Evolutionary conservation across 2,329 filamentous ascomycete species (phyloP), one percentile per base, ranked within the genome.

Genomic region (Botrytis galanthina): DNA sequence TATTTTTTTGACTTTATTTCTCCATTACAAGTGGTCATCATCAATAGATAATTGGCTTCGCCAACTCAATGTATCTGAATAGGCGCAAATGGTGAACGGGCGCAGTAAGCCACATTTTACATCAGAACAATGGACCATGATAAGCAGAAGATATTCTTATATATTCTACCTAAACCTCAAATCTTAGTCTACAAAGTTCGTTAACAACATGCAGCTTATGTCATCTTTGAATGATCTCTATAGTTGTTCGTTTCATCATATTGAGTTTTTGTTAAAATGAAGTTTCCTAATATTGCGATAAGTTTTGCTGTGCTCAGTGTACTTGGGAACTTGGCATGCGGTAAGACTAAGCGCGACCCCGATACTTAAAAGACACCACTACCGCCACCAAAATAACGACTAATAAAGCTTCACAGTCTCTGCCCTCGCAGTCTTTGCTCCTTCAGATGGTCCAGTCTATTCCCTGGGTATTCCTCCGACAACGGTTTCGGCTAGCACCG

Each of bases 401-500:
- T 37, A 51, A 67, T 26, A 39, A 39, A 39, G 3, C 22, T 37
- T 51, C 29, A 37, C 35, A 71, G 69, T 62, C 8, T 51, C 70
- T 29, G 60, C 62, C 6, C 29, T 67, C 18, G 35, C 61, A 48
- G 44, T 48, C 4, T 67, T 48, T 44, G 39, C 70, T 26, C 60
- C 42, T 14, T 62, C 39, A 8, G 8, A n/a, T 22, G 77, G 75
- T 8, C 76, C 76, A 54, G 74, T 71, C 18, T 80, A 78, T 75
- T 71, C 68, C 12, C 62, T 80, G 46, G 78, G 75, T 5, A 73
- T 80, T 29, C 75, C 79, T 3, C 22, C 62, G 22, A 37, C 62
- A 20, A 73, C 62, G 1, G 37, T 39, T n/a, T 72, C 75, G 2
- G 62, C 70, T 32, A 75, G 76, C 4, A 48, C 74, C 2, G 89